phyloP scores from a whole-genome alignment of 176 grass and related monocot genomes.

The Ananas comosus region DNA sequence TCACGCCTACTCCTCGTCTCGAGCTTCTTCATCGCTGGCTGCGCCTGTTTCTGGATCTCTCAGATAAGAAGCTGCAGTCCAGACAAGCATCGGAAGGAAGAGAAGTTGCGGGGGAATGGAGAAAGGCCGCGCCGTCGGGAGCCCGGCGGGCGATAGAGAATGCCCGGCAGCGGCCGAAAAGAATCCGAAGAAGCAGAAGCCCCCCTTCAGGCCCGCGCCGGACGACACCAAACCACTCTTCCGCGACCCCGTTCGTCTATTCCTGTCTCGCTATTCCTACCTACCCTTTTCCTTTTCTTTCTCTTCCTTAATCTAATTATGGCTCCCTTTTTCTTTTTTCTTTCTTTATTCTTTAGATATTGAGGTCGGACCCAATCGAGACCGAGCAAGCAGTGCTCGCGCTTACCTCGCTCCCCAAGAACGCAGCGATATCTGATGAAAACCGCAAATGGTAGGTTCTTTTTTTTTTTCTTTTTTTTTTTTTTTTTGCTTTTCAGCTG shows the following conservation, averaged over 20 bases:
- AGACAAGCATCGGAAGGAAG: too few relatives aligned
- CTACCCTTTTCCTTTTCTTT: not conserved
- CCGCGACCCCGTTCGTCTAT: constrained; percentile 52
- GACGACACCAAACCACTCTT: constrained; percentile 76
- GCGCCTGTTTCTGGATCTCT: too few relatives aligned
- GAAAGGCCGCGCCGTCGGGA: not conserved
- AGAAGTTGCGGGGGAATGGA: not conserved
- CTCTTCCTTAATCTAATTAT: not conserved
- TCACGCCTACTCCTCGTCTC: too few relatives aligned
- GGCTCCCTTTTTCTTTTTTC: not conserved
- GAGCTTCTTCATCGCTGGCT: too few relatives aligned
- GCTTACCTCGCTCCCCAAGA: constrained; percentile 40
- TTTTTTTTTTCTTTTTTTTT: too few relatives aligned
- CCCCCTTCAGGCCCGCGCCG: constrained; percentile 34
- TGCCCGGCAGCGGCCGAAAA: not conserved
- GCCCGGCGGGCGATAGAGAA: not conserved
- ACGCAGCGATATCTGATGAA: constrained; percentile 8
- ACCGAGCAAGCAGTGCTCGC: constrained; percentile 62
- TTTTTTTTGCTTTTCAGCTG: too few relatives aligned
- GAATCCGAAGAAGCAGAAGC: constrained; percentile 33
- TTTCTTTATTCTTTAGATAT: constrained; percentile 36
- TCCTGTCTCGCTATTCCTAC: not conserved
- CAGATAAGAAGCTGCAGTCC: too few relatives aligned
- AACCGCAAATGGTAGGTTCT: too few relatives aligned
- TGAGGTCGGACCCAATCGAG: constrained; percentile 64